Conservation (phyloP, 2,329 filamentous ascomycete genomes). For the Trichophaea hybrida region DNA sequence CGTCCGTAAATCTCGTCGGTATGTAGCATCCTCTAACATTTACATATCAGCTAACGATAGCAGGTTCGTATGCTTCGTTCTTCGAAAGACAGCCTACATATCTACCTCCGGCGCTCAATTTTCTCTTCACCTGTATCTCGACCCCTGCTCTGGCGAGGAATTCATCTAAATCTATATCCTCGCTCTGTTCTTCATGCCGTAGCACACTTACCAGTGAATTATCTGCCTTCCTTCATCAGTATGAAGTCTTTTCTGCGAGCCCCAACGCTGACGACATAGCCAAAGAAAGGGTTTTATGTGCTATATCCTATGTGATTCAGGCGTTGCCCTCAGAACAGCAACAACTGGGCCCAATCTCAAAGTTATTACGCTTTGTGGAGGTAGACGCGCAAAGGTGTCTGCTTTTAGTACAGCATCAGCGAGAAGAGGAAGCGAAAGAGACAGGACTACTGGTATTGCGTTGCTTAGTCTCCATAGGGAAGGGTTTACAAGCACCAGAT, state of each 20-base stretch:
- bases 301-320: slow-evolving; percentile 62
- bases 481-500: slow-evolving; percentile 53
- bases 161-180: slow-evolving; percentile 59
- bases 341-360: slow-evolving; percentile 41
- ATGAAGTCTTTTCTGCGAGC: slow-evolving; percentile 46
- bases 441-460: slow-evolving; percentile 43
- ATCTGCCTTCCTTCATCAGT: slow-evolving; percentile 55
- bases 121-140: slow-evolving; percentile 56
- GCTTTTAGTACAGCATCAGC: slow-evolving; percentile 22
- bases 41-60: slow-evolving; percentile 41
- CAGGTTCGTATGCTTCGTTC: slow-evolving; percentile 55
- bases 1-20: slow-evolving; percentile 44
- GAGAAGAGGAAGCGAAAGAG: slow-evolving; percentile 29
- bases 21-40: slow-evolving; percentile 45
- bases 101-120: slow-evolving; percentile 55
- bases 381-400: slow-evolving; percentile 41
- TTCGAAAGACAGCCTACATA: slow-evolving; percentile 55
- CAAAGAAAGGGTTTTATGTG: slow-evolving; percentile 59
- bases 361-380: slow-evolving; percentile 48
- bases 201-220: slow-evolving; percentile 52
- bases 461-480: slow-evolving; percentile 56
- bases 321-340: slow-evolving; percentile 46
- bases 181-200: slow-evolving; percentile 62
- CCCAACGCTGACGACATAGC: slow-evolving; percentile 51
- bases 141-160: slow-evolving; percentile 48